phyloP scores from a whole-genome alignment of 345 rosid species.

The Populus alba region DNA sequence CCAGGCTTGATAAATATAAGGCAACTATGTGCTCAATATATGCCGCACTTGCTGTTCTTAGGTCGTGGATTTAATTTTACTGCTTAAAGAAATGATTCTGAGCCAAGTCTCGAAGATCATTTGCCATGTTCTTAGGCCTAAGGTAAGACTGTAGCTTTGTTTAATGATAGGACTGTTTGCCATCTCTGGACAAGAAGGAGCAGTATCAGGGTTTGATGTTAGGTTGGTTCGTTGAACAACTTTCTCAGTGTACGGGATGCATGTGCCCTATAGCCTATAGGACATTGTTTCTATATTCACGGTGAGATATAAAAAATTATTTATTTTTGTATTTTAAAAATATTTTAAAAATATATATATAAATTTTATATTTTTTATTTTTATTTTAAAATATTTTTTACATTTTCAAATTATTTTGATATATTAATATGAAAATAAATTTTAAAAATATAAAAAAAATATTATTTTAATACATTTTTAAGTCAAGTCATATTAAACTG shows the following conservation, averaged over 20 bases:
- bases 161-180: background rate
- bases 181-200: background rate
- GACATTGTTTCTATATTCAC: too few relatives aligned
- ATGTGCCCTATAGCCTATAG: background rate
- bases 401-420: too few relatives aligned
- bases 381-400: too few relatives aligned
- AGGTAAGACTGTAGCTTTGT: background rate
- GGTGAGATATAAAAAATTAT: too few relatives aligned
- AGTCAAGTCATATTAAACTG: accelerated
- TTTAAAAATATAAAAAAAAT: too few relatives aligned
- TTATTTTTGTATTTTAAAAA: too few relatives aligned
- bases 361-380: too few relatives aligned
- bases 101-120: background rate
- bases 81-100: background rate
- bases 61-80: background rate
- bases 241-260: constrained; percentile 12
- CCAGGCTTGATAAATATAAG: background rate
- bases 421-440: accelerated
- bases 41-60: constrained; percentile 7
- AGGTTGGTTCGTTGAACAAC: constrained; percentile 35
- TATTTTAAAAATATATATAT: too few relatives aligned
- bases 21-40: constrained; percentile 1
- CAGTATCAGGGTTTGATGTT: constrained; percentile 10
- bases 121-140: background rate
- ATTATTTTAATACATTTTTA: too few relatives aligned